Conservation (phyloP, 2,329 filamentous ascomycete species). For the Metarhizium brunneum region DNA sequence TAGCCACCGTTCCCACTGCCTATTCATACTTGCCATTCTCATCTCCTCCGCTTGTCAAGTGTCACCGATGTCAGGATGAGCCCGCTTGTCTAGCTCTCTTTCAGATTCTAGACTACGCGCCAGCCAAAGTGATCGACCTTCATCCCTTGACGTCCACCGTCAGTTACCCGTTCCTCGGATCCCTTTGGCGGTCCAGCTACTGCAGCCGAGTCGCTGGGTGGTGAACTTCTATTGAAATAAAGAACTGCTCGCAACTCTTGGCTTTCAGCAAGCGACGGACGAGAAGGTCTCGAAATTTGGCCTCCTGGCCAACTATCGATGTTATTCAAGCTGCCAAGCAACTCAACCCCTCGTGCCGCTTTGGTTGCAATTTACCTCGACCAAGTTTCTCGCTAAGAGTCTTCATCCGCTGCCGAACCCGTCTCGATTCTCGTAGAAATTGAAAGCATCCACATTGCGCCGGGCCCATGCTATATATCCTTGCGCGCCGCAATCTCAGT, state of each 20-base stretch:
- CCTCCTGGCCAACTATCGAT: background rate
- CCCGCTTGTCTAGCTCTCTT: background rate
- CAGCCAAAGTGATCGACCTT: background rate
- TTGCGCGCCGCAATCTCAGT: background rate
- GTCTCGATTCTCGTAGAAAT: background rate
- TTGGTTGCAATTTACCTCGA: background rate
- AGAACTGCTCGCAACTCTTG: too few species aligned
- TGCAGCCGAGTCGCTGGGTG: too few species aligned
- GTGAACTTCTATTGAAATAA: too few species aligned
- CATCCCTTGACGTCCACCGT: too few species aligned
- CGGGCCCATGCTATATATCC: background rate
- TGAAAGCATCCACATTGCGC: background rate
- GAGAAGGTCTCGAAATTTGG: too few species aligned
- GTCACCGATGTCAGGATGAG: background rate
- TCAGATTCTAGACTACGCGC: background rate
- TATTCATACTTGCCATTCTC: background rate
- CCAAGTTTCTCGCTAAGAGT: too few species aligned
- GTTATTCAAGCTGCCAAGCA: background rate
- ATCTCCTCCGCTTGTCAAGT: slow-evolving; percentile 1
- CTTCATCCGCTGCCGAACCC: too few species aligned
- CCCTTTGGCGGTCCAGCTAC: too few species aligned
- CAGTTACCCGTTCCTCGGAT: too few species aligned
- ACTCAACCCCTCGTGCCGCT: background rate
- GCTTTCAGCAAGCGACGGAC: too few species aligned
- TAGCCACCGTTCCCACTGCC: background rate